Percentiles rank a stretch among this genome's conserved stretches.
Evolutionary conservation across 495 filamentous ascomycete species (phyloP).

Genomic region (Chaetomidium leptoderma): DNA sequence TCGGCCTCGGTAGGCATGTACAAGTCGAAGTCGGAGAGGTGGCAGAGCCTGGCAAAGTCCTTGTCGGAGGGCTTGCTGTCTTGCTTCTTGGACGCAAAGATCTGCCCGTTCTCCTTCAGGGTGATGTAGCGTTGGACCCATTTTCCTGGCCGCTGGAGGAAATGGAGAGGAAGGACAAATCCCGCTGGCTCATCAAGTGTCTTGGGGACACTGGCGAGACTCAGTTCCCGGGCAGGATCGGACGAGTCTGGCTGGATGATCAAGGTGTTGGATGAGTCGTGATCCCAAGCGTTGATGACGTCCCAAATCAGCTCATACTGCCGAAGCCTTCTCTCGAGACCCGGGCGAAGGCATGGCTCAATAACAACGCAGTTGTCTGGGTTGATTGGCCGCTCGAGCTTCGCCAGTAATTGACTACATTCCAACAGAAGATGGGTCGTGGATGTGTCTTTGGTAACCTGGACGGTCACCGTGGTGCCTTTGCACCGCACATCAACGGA

Average conservation of each 20-base stretch:
- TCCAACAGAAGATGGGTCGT: slow-evolving; percentile 62
- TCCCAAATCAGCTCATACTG: slow-evolving; percentile 84
- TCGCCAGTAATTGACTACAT: slow-evolving; percentile 50
- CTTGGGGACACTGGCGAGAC: slow-evolving; percentile 49
- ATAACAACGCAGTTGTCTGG: slow-evolving; percentile 59
- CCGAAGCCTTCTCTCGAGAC: slow-evolving; percentile 79
- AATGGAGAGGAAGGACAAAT: slow-evolving; percentile 65
- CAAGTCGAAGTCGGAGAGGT: slow-evolving; percentile 90
- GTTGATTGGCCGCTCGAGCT: slow-evolving; percentile 49
- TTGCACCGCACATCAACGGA: slow-evolving; percentile 56
- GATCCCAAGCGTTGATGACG: slow-evolving; percentile 88
- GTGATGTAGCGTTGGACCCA: slow-evolving; percentile 87
- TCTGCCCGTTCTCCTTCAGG: slow-evolving; percentile 67
- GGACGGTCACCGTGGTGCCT: slow-evolving; percentile 56
- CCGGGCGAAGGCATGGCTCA: slow-evolving; percentile 69
- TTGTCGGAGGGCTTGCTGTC: slow-evolving; percentile 50
- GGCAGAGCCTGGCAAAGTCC: slow-evolving; percentile 67
- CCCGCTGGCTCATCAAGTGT: slow-evolving; percentile 53
- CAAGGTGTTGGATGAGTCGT: slow-evolving; percentile 67
- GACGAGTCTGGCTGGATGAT: slow-evolving; percentile 45
- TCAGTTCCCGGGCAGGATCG: slow-evolving; percentile 39
- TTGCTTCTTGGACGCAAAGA: slow-evolving; percentile 67
- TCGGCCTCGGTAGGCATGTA: slow-evolving; percentile 68
- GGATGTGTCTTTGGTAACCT: slow-evolving; percentile 71
- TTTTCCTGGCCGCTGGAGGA: slow-evolving; percentile 71